Evolutionary conservation across 805 yeast species (phyloP), one percentile per base, ranked within the genome.

Genomic region (Hanseniaspora valbyensis): DNA sequence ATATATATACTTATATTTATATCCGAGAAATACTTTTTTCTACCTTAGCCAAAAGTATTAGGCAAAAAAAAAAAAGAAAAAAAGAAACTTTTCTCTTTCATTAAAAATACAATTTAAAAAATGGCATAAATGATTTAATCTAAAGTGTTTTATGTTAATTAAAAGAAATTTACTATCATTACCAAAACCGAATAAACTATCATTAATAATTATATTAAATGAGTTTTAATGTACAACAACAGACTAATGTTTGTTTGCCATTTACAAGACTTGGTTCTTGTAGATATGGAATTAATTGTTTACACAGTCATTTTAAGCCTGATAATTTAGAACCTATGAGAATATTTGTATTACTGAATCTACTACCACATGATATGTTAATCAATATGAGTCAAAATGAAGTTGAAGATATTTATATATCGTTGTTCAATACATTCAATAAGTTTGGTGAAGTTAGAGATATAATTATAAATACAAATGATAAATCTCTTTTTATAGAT

Each of bases 221-320:
- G 25, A 36, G 32, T 26, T 12, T 16, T 12, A 14, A 36, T n/a
- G 21, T 25, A 3, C 24, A 22, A 19, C 40, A 32, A 14, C 14
- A 25, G 25, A 28, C 33, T 55, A 34, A 38, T 36, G 34, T 41
- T 21, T 76, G 81, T 56, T 69, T 77, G 34, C 88, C 88, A 61
- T 87, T 80, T 61, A 70, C 74, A 54, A 85, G 82, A 61, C 84
- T 87, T 28, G 97, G 97, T 0, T 94, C 95, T 0, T 89, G 97
- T 59, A 72, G 96, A 53, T 96, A 89, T 63, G 96, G 96, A 0
- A 88, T 81, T 53, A 81, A 81, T 58, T 89, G 97, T 59, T 79
- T 87, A 8, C 70, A 90, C 58, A 73, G 73, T 52, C 89, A 88
- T 63, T 69, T 74, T 19, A 74, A 74, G 57, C 95, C 96, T 1